These are phyloP conservation scores for Dalbergia cochinchinensis DNA, from an alignment of 306 rosid species.

Conservation along the genomic window DNA sequence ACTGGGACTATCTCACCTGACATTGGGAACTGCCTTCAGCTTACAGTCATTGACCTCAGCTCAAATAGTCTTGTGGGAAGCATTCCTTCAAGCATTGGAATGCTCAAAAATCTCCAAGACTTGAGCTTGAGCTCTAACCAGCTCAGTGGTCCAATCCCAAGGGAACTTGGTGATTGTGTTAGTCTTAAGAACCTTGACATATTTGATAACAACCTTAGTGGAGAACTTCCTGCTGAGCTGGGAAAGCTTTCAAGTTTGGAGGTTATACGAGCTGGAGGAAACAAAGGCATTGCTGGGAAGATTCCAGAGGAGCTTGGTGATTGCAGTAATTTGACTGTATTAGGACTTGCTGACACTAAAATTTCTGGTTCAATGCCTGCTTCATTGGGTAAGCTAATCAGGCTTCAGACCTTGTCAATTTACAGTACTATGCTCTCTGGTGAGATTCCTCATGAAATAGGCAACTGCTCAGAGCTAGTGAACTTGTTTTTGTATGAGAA, in stretches of 20 bases:
- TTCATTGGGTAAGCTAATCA: slow-evolving; percentile 69
- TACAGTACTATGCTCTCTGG: slow-evolving; percentile 81
- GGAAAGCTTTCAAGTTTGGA: slow-evolving; percentile 68
- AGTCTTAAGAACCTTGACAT: slow-evolving; percentile 64
- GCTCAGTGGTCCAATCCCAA: slow-evolving; percentile 78
- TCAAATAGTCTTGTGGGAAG: slow-evolving; percentile 71
- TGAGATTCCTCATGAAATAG: slow-evolving; percentile 76
- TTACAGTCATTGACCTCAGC: slow-evolving; percentile 68
- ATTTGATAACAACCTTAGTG: slow-evolving; percentile 70
- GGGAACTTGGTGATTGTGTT: slow-evolving; percentile 63
- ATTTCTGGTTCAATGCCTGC: slow-evolving; percentile 77
- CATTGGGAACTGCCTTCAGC: slow-evolving; percentile 62
- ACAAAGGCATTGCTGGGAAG: slow-evolving; percentile 68
- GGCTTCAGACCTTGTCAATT: slow-evolving; percentile 75
- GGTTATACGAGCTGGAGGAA: slow-evolving; percentile 80
- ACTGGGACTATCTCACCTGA: slow-evolving; percentile 70
- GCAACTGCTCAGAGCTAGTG: slow-evolving; percentile 88
- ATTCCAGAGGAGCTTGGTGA: slow-evolving; percentile 74
- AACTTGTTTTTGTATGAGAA: slow-evolving; percentile 79
- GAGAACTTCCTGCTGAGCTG: slow-evolving; percentile 60
- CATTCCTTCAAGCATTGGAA: slow-evolving; percentile 73
- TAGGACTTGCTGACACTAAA: slow-evolving; percentile 84
- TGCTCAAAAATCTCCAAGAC: slow-evolving; percentile 65
- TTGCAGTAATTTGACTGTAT: slow-evolving; percentile 65
- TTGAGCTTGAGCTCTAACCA: slow-evolving; percentile 76